Base-by-base conservation (phyloP, 2,329 filamentous ascomycete genomes). In the Metarhizium anisopliae region DNA sequence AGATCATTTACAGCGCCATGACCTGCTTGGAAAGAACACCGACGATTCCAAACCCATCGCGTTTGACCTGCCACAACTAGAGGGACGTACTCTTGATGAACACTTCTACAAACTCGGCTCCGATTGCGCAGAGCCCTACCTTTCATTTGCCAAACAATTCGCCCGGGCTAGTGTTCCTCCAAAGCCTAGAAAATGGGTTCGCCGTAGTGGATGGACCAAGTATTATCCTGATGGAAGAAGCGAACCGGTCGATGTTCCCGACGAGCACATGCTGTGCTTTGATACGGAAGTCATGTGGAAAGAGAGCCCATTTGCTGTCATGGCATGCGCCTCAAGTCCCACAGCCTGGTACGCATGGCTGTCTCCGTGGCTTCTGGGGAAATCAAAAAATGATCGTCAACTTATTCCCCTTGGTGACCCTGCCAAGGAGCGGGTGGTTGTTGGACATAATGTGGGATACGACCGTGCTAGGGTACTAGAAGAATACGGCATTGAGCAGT, bases 221-320 rank as follows among this genome's bases (percentile, higher is more conserved):
- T 99, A 99, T 72, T 79, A 86, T 61, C 68, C 76, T 2, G 86
- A 95, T 68, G 91, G 90, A 25, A 77, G 74, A 13, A 80, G 79
- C 16, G 88, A 94, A 67, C 69, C 78, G 3, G 83, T 96, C 4
- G 84, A 87, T 59, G 83, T 84, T 10, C 94, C 95, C 0, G 79
- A 93, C 58, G 92, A 94, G 67, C 74, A 81, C 3, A 86, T 93
- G 78, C 76, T 97, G 55, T 92, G 88, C 42, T 99, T 99, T 64
- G 94, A 99, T 71, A 95, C 92, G 1, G 94, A 99, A 71, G 92
- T 96, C 50, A 86, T 99, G 86, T 99, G 87, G 82, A 95, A 95
- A 68, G 84, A 94, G 67, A 93, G 86, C 61, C 86, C 88, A 0
- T 99, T 90, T 70, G 91, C 95, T 0, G 90, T 96, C 56, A 97